A percentile compares a stretch with the other conserved stretches of the same genome.
Evolutionary conservation across 495 filamentous ascomycete species (phyloP).

Genomic region (Hypoxylon perforatum): DNA sequence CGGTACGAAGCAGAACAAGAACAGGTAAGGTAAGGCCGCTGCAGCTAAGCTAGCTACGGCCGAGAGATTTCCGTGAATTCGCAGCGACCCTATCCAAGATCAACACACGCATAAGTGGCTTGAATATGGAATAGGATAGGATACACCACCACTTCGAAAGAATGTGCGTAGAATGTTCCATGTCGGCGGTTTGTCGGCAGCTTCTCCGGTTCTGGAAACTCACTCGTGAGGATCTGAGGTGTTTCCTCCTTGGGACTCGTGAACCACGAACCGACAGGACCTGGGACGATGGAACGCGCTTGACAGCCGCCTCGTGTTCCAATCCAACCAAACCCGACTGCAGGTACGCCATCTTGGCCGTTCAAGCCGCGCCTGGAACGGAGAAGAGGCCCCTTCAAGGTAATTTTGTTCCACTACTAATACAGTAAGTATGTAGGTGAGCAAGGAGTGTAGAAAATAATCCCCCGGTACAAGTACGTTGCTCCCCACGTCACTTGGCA

Average conservation of each 20-base stretch:
- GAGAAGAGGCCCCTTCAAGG: conserved; percentile 38
- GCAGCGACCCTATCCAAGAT: not conserved
- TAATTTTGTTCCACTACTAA: conserved; percentile 40
- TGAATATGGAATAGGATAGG: conserved; percentile 3
- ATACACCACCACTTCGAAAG: not conserved
- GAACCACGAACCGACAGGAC: conserved; percentile 27
- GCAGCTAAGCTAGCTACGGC: not conserved
- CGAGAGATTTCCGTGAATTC: conserved; percentile 4
- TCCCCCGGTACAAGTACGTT: conserved; percentile 32
- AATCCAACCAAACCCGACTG: conserved; percentile 33
- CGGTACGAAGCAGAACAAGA: not conserved
- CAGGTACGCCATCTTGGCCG: conserved; percentile 32
- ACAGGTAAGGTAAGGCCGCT: not conserved
- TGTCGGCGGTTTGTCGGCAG: conserved; percentile 36
- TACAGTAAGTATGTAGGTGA: conserved; percentile 29
- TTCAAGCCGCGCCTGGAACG: conserved; percentile 8
- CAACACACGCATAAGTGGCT: not conserved
- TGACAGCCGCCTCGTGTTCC: conserved; percentile 44
- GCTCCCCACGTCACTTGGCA: conserved; percentile 32
- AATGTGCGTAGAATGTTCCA: conserved; percentile 27
- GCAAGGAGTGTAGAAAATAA: conserved; percentile 5
- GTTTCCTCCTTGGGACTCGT: conserved; percentile 29
- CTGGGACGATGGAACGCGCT: conserved; percentile 42
- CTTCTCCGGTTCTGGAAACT: conserved; percentile 38
- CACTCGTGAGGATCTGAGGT: conserved; percentile 34